Evolutionary conservation across 2,329 filamentous ascomycete species (phyloP).

Genomic region (Colletotrichum chrysophilum): DNA sequence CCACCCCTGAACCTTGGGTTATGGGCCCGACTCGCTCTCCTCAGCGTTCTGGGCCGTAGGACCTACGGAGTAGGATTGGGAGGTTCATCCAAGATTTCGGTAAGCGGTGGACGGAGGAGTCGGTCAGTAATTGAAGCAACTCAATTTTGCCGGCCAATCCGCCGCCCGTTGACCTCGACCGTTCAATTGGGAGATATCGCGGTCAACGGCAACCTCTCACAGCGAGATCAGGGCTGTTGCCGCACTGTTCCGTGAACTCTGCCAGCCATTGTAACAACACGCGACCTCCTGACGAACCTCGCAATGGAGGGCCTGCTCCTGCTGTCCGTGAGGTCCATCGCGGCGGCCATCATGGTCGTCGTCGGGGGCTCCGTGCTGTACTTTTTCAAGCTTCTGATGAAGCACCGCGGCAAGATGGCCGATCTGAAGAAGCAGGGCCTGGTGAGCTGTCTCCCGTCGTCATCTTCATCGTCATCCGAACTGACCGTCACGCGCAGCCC

Average conservation of each 20-base stretch:
- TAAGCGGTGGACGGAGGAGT: background rate
- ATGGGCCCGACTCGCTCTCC: background rate
- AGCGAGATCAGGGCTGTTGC: background rate
- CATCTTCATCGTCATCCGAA: background rate
- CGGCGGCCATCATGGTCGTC: background rate
- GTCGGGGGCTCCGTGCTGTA: background rate
- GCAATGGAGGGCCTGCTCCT: background rate
- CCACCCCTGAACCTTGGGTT: background rate
- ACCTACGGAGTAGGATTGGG: background rate
- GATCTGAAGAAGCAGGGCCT: conserved; percentile 11
- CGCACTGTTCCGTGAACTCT: background rate
- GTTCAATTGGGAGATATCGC: background rate
- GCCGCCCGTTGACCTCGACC: background rate
- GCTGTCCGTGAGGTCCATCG: background rate
- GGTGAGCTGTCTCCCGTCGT: background rate
- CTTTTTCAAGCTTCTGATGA: background rate
- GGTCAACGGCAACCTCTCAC: background rate
- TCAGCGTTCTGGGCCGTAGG: background rate
- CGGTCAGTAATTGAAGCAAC: background rate
- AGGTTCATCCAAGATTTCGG: background rate
- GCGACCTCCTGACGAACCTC: background rate
- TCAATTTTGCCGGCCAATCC: background rate
- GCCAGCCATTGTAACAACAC: background rate
- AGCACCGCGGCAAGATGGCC: conserved; percentile 7
- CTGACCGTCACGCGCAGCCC: conserved; percentile 24